Percentiles rank a stretch among this genome's conserved stretches.
These are phyloP conservation scores for Tricladium varicosporioides DNA, from an alignment of 2,329 filamentous ascomycete genomes.

Conservation along the genomic window DNA sequence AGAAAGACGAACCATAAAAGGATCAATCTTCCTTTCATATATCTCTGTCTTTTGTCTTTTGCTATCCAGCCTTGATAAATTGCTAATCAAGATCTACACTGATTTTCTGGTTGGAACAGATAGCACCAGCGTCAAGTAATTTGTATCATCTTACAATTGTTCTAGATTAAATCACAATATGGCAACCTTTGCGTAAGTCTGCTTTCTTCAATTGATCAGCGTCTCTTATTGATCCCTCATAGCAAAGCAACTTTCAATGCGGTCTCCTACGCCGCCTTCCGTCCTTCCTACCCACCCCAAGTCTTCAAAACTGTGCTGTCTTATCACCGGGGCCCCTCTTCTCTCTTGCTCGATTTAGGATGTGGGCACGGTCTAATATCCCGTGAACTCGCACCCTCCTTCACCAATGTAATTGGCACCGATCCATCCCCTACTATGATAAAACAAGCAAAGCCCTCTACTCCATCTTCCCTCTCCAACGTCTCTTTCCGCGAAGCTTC, in stretches of 20 bases:
- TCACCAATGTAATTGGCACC: conserved; percentile 49
- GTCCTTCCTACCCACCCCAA: conserved; percentile 55
- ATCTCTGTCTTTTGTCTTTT: too few species aligned
- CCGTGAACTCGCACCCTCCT: conserved; percentile 51
- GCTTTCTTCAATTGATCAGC: conserved; percentile 3
- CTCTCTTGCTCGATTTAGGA: conserved; percentile 55
- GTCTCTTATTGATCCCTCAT: conserved; percentile 7
- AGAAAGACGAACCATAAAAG: too few species aligned
- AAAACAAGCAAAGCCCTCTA: conserved; percentile 45
- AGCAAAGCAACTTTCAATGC: conserved; percentile 57
- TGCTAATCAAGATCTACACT: too few species aligned
- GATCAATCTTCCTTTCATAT: too few species aligned
- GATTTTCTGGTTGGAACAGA: too few species aligned
- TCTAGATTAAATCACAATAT: conserved; percentile 31
- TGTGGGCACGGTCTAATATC: conserved; percentile 60
- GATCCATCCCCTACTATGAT: conserved; percentile 60
- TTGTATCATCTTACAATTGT: too few species aligned
- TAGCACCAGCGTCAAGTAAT: too few species aligned
- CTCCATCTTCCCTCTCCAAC: conserved; percentile 36
- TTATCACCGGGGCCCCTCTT: conserved; percentile 46
- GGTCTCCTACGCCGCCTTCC: conserved; percentile 57
- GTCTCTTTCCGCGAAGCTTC: conserved; percentile 48
- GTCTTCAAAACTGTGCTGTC: conserved; percentile 53
- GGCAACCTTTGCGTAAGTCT: conserved; percentile 48
- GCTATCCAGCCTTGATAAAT: too few species aligned